phyloP scores from a whole-genome alignment of 2,329 filamentous ascomycete species.

The Botryosphaeria agaves region DNA sequence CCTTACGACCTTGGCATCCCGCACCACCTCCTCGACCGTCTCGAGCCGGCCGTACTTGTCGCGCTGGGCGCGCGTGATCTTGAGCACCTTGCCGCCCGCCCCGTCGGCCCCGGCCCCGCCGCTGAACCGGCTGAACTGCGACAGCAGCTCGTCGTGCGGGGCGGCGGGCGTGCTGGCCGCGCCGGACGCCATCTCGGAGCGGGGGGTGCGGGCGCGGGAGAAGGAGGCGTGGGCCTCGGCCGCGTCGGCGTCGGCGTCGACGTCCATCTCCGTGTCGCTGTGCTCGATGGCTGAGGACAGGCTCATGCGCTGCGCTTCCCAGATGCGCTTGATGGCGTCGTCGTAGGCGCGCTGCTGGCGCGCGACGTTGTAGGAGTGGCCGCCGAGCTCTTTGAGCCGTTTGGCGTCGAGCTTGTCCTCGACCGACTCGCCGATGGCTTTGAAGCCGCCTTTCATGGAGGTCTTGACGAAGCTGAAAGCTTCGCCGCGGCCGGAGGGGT shows the following conservation, averaged over 20 bases:
- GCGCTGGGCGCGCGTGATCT: slow-evolving; percentile 52
- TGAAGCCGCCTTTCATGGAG: slow-evolving; percentile 97
- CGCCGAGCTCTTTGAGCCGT: slow-evolving; percentile 48
- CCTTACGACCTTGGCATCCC: slow-evolving; percentile 72
- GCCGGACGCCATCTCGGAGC: too few relatives aligned
- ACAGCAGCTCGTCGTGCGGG: slow-evolving; percentile 51
- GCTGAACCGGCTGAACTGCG: slow-evolving; percentile 30
- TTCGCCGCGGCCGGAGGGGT: slow-evolving; percentile 82
- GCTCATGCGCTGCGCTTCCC: slow-evolving; percentile 71
- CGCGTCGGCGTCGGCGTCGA: slow-evolving; percentile 30
- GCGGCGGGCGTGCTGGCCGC: slow-evolving; percentile 41
- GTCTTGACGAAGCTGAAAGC: slow-evolving; percentile 96
- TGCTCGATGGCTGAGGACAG: slow-evolving; percentile 58
- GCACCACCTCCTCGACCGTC: slow-evolving; percentile 42
- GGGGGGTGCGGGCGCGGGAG: slow-evolving; percentile 39
- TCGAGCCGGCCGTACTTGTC: slow-evolving; percentile 48
- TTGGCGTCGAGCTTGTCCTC: slow-evolving; percentile 77
- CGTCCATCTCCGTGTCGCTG: slow-evolving; percentile 55
- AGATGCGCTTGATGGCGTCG: slow-evolving; percentile 78
- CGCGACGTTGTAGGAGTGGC: slow-evolving; percentile 95
- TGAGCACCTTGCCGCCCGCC: slow-evolving; percentile 50
- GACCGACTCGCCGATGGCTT: slow-evolving; percentile 74
- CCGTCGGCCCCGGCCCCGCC: slow-evolving; percentile 26
- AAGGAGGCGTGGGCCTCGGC: too few relatives aligned
- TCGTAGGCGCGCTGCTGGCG: slow-evolving; percentile 86